Evolutionary conservation across 331 rosid genomes (phyloP), one percentile per base, ranked within the genome.

Genomic region (Ulmus americana): DNA sequence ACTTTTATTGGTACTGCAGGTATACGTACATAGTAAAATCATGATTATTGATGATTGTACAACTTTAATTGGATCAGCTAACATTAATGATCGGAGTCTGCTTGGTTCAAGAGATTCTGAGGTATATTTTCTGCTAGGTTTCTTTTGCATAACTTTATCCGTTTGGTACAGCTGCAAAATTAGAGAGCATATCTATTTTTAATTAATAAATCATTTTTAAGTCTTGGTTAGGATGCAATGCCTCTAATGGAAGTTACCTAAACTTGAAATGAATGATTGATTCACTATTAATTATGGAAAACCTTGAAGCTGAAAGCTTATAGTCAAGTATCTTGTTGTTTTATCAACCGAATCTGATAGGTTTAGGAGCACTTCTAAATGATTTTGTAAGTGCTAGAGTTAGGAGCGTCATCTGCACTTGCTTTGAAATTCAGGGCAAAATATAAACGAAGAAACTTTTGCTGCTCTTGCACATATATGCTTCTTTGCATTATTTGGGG

Each of bases 81-180:
- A 94, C 75, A 94, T 94, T 73, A 94, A 94, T 63, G 99, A 94
- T 72, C 84, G 97, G 80, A 94, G 99, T 79, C 77, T 94, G 80
- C 96, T 90, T 45, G 99, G 99, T 47, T 84, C 92, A 38, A 81
- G 99, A 81, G 99, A 94, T 72, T 94, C 99, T 57, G 99, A 94
- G 96, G 99, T 94, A 84, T 65, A 42, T 63, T 56, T 68, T 16
- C 48, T 52, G 50, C 16, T 43, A 64, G 66, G 69, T 35, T 61
- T 56, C 63, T 46, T 44, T 58, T 42, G 11, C 55, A 60, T 46
- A 35, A 38, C 18, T 42, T 62, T 38, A 3, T 46, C 35, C 13
- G 10, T 55, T 7, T 71, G 52, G 65, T 54, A 52, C 39, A 20
- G 51, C 16, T 7, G 42, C 48, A 5, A 22, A 43, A 44, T 28